Conservation (phyloP, 1,139 yeast genomes). For the Candida labiduridarum region DNA sequence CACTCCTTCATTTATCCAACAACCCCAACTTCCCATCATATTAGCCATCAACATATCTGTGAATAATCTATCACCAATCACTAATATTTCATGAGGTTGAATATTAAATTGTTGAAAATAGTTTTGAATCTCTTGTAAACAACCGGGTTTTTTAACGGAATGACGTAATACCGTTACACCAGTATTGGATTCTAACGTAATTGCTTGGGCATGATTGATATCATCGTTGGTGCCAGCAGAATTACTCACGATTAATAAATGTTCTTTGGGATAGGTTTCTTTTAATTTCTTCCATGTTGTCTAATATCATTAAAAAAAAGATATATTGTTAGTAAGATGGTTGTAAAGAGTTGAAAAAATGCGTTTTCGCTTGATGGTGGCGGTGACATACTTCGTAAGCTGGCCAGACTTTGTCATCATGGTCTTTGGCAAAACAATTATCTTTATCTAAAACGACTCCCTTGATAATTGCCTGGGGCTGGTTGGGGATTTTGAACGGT, state of each 20-base stretch:
- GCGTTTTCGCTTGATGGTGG: too few species aligned
- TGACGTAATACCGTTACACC: constrained; percentile 83
- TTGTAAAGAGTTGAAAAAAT: too few species aligned
- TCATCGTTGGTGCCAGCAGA: constrained; percentile 93
- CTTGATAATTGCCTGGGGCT: constrained; percentile 45
- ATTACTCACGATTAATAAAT: constrained; percentile 80
- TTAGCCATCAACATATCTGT: constrained; percentile 96
- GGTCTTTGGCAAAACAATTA: constrained; percentile 89
- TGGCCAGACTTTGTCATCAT: constrained; percentile 80
- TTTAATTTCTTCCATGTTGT: constrained; percentile 61
- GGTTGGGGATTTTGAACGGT: constrained; percentile 42
- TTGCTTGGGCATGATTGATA: constrained; percentile 59
- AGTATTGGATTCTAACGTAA: constrained; percentile 60
- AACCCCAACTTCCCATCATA: constrained; percentile 83
- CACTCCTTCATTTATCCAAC: constrained; percentile 86
- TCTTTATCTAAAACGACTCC: constrained; percentile 93
- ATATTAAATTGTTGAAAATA: constrained; percentile 55
- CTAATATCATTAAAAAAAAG: constrained; percentile 12
- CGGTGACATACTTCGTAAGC: constrained; percentile 46
- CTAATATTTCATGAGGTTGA: constrained; percentile 67
- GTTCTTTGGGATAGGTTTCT: constrained; percentile 61
- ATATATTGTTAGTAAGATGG: constrained; percentile 2
- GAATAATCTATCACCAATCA: constrained; percentile 87
- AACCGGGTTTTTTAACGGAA: constrained; percentile 86
- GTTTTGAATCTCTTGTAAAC: constrained; percentile 66